Conservation (phyloP, 805 yeast genomes). For the Metschnikowia kunwiensis region DNA sequence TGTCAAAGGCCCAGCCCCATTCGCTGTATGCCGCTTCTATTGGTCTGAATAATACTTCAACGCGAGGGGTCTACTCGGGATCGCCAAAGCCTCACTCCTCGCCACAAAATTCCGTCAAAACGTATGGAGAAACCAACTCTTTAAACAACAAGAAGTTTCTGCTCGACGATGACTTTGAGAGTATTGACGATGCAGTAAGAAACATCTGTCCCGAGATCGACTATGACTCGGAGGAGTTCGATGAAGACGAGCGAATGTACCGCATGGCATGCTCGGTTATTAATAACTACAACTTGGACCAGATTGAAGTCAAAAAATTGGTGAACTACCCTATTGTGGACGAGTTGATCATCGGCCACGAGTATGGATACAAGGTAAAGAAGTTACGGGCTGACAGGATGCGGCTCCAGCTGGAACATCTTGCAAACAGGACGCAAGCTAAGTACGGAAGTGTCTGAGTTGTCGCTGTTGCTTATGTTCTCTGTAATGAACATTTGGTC, state of each 20-base stretch:
- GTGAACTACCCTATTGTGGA: conserved; percentile 46
- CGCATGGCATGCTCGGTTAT: conserved; percentile 26
- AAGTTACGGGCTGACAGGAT: conserved; percentile 31
- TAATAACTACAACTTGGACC: conserved; percentile 26
- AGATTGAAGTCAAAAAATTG: conserved; percentile 31
- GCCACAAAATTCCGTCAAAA: conserved; percentile 20
- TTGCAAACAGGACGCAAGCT: conserved; percentile 11
- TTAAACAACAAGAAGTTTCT: conserved; percentile 4
- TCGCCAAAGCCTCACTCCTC: conserved; percentile 25
- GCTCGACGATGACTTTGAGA: conserved; percentile 8
- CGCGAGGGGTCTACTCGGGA: conserved; percentile 29
- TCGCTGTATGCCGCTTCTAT: conserved; percentile 27
- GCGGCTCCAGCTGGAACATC: conserved; percentile 12
- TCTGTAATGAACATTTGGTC: conserved; percentile 15
- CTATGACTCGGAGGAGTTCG: conserved; percentile 34
- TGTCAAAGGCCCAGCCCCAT: conserved; percentile 5
- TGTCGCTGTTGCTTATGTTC: too few species aligned
- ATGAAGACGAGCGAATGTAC: conserved; percentile 38
- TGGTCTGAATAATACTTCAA: conserved; percentile 30
- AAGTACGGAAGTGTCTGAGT: conserved; percentile 20
- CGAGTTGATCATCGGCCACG: conserved; percentile 37
- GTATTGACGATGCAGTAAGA: conserved; percentile 23
- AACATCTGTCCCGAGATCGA: conserved; percentile 21
- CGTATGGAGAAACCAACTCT: conserved; percentile 2
- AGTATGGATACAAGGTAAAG: conserved; percentile 40